Conservation (phyloP, 2,329 filamentous ascomycete species). For the Penicillium sp. region DNA sequence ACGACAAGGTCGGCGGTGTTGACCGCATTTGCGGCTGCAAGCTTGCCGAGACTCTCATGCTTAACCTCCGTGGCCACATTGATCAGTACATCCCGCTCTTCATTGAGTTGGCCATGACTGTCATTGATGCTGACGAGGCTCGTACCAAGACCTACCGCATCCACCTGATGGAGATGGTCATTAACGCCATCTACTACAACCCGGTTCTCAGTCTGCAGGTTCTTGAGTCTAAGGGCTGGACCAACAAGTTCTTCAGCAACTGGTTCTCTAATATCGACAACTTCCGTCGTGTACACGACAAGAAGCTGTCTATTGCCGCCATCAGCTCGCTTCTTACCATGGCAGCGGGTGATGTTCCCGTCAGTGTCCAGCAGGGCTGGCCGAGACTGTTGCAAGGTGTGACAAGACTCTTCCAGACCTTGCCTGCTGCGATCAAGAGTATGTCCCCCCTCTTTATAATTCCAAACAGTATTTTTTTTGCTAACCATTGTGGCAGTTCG, state of each 20-base stretch:
- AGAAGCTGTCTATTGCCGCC: slow-evolving; percentile 95
- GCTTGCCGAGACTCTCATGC: slow-evolving; percentile 94
- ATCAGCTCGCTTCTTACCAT: slow-evolving; percentile 84
- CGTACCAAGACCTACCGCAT: slow-evolving; percentile 93
- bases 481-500: slow-evolving; percentile 59
- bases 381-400: slow-evolving; percentile 86
- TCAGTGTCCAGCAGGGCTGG: slow-evolving; percentile 95
- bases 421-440: slow-evolving; percentile 86
- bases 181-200: slow-evolving; percentile 98
- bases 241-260: slow-evolving; percentile 96
- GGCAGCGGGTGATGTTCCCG: slow-evolving; percentile 76
- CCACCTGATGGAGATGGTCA: slow-evolving; percentile 97
- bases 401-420: slow-evolving; percentile 85
- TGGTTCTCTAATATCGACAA: slow-evolving; percentile 97
- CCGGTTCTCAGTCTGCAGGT: slow-evolving; percentile 80
- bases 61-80: slow-evolving; percentile 84
- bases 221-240: slow-evolving; percentile 90
- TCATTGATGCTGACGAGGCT: slow-evolving; percentile 70
- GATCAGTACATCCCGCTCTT: slow-evolving; percentile 89
- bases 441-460: slow-evolving; percentile 34
- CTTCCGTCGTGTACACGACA: slow-evolving; percentile 94
- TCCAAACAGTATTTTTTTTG: slow-evolving; percentile 20
- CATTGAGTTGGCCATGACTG: slow-evolving; percentile 82
- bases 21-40: slow-evolving; percentile 98
- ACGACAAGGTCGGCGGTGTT: slow-evolving; percentile 88